Evolutionary conservation across 768 basidiomycete species (phyloP), one percentile per base, ranked within the genome.

Genomic region (Kwoniella newhampshirensis): DNA sequence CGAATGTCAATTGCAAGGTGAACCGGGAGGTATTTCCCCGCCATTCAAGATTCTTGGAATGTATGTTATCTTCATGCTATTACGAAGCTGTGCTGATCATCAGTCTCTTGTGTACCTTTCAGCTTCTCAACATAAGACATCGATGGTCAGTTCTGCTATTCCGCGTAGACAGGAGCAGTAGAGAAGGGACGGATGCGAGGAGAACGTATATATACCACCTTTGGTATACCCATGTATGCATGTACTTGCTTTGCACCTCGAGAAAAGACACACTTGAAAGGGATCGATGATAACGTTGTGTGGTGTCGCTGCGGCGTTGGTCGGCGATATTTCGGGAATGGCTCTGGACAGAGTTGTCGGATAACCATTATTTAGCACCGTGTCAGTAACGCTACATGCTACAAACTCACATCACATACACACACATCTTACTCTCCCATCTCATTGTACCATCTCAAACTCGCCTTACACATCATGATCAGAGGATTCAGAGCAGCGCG

Each of bases 1-100:
- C 57, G 92, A 97, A 71, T 99, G 94, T 75, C 78, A 86, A 74
- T 77, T 96, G 40, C 67, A 87, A 67, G 94, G 94, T 2, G 89
- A 92, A 71, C 91, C 94, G 69, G 91, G 91, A 1, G 79, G 84
- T 68, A 80, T 80, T 51, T 86, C 92, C 7, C 83, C 87, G 7
- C 79, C 84, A 42, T 97, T 97, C 82, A 94, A 88, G 79, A 85
- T 98, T 62, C 82, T 96, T 30, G 94, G 94, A 37, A 81, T 97
- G 63, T 96, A 92, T 74, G 79, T 90, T 32, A 15, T 11, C 15
- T 23, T 21, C 6, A n/a, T 39, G 11, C 12, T 25, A 30, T 21
- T 12, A n/a, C 25, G 21, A 23, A 21, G 4, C 17, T 32, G 27
- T 13, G n/a, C 30, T 15, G 28, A 51, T 8, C 25, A 49, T 23